Evolutionary conservation across 768 basidiomycete species (phyloP), one percentile per base, ranked within the genome.

Genomic region (Neoboletus brunneissimus): DNA sequence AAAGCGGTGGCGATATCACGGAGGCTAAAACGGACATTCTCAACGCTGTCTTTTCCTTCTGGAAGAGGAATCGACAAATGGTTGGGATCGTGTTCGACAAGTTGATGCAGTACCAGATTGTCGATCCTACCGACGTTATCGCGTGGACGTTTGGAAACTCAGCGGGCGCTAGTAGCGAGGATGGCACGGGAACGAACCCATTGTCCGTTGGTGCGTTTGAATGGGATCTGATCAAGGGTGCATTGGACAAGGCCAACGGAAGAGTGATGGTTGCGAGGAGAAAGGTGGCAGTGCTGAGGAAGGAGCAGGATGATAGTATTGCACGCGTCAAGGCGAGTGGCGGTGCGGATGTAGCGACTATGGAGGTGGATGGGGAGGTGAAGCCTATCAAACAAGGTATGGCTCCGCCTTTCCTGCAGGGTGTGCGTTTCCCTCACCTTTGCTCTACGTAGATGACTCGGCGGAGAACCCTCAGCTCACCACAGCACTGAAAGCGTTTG

Each of bases 81-180:
- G 78, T 94, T 46, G 80, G 81, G 16, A 94, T 99, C 67, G 94
- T 98, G 9, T 88, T 96, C 59, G 97, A 98, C 78, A 99, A 99
- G 75, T 77, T 98, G 52, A 90, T 98, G 85, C 96, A 98, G 69
- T 99, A 99, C 73, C 94, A 97, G 68, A 91, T 98, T 54, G 88
- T 98, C 40, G 94, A 98, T 64, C 93, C 95, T 0, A 85, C 86
- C 16, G 95, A 99, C 61, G 88, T 98, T 10, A 87, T 97, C 52
- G 76, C 76, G 4, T 96, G 91, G 89, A 83, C 88, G 18, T 96
- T 98, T 71, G 68, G 75, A 48, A 80, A 83, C 57, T 81, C 81
- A 20, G 77, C 77, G 22, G 2, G 29, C 0, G 12, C 4, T 10
- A 74, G 73, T 25, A 71, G 76, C 45, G 76, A 70, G 27, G 69